Evolutionary conservation across 2,329 filamentous ascomycete genomes (phyloP).

Genomic region (Aspergillus sp.): DNA sequence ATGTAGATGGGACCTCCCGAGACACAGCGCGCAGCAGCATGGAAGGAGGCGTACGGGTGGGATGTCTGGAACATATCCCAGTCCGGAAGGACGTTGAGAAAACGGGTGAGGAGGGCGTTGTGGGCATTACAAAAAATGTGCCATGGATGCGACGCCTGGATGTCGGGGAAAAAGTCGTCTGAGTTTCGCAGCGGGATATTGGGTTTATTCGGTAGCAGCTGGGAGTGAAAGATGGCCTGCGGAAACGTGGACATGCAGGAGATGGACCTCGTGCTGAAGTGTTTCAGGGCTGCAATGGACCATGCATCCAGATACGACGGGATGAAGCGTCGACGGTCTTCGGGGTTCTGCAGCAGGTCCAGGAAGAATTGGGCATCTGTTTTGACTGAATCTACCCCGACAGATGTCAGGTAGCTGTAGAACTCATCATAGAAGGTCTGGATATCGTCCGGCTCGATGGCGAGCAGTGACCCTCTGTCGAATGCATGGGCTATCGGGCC

Average conservation of each 20-base stretch:
- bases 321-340: conserved; percentile 63
- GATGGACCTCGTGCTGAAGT: conserved; percentile 71
- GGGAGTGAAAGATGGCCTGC: conserved; percentile 74
- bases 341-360: conserved; percentile 62
- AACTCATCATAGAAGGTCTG: conserved; percentile 79
- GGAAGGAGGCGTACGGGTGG: conserved; percentile 67
- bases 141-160: conserved; percentile 77
- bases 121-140: conserved; percentile 93
- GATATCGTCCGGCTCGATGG: conserved; percentile 68
- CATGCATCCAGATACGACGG: conserved; percentile 77
- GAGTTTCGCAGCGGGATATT: conserved; percentile 73
- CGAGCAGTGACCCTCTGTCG: conserved; percentile 52
- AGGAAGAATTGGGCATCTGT: conserved; percentile 88
- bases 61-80: conserved; percentile 68
- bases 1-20: conserved; percentile 91
- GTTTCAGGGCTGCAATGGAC: conserved; percentile 65
- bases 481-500: conserved; percentile 27
- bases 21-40: conserved; percentile 81
- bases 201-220: conserved; percentile 68
- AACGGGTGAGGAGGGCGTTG: conserved; percentile 71
- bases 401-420: conserved; percentile 66
- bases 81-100: conserved; percentile 80
- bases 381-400: conserved; percentile 80
- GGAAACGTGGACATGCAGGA: conserved; percentile 94
- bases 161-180: conserved; percentile 80